These are phyloP conservation scores for Euphorbia peplus DNA, from an alignment of 345 rosid species.

Conservation along the genomic window DNA sequence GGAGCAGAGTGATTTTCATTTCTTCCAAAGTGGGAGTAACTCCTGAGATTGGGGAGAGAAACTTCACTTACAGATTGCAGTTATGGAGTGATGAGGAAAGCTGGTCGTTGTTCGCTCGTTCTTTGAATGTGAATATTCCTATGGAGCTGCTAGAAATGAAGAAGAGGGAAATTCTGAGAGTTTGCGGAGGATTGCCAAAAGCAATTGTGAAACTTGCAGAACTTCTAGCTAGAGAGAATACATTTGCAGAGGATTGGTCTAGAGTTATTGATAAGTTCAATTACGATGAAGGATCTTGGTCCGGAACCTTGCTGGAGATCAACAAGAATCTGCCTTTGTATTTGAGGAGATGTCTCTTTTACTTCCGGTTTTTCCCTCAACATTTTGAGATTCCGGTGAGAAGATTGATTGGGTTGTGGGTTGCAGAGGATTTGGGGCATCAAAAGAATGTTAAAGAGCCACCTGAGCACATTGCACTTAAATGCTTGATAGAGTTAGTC, in stretches of 20 bases:
- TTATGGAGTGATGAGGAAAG: constrained; percentile 17
- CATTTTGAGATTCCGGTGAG: constrained; percentile 11
- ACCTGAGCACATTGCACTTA: constrained; percentile 14
- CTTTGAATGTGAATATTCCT: constrained; percentile 14
- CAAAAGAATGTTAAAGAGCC: not conserved
- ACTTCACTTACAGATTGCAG: constrained; percentile 5
- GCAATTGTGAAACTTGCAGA: constrained; percentile 17
- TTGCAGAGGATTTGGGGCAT: constrained; percentile 22
- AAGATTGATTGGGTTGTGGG: constrained; percentile 27
- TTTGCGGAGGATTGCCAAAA: constrained; percentile 10
- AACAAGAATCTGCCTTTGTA: constrained; percentile 10
- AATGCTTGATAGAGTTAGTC: constrained; percentile 16
- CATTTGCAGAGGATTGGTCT: not conserved
- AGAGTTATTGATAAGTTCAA: not conserved
- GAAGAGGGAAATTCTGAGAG: not conserved
- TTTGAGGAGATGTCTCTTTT: constrained; percentile 22
- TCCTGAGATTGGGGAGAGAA: not conserved
- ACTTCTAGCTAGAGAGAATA: constrained; percentile 14
- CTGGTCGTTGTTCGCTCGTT: constrained; percentile 15
- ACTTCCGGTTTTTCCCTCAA: constrained; percentile 23
- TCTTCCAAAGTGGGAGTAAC: constrained; percentile 7
- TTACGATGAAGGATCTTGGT: not conserved
- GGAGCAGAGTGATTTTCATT: constrained; percentile 16
- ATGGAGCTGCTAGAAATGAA: not conserved
- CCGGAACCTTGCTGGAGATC: not conserved